These are phyloP conservation scores for Candida sojae DNA, from an alignment of 1,139 yeast species.

Conservation along the genomic window DNA sequence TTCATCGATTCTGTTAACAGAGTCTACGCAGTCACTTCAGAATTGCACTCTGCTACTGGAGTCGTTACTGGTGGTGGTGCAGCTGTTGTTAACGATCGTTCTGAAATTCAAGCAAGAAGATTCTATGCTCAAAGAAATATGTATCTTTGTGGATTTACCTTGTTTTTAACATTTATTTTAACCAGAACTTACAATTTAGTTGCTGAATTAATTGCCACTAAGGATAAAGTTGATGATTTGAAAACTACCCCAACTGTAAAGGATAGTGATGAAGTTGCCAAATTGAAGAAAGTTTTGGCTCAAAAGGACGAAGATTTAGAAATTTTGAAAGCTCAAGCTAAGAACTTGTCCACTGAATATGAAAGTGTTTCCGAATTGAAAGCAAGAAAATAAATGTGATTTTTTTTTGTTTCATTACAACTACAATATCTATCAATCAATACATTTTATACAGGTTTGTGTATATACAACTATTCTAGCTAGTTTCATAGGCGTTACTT, in stretches of 20 bases:
- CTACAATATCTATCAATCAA: too few species aligned
- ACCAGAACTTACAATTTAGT: slow-evolving; percentile 86
- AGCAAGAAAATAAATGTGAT: slow-evolving; percentile 9
- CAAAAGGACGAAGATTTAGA: slow-evolving; percentile 65
- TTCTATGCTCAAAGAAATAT: slow-evolving; percentile 96
- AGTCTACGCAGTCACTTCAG: slow-evolving; percentile 70
- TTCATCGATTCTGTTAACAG: slow-evolving; percentile 90
- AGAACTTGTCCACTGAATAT: slow-evolving; percentile 66
- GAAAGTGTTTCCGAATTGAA: slow-evolving; percentile 22
- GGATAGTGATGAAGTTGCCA: slow-evolving; percentile 41
- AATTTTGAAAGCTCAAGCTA: slow-evolving; percentile 71
- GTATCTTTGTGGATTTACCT: slow-evolving; percentile 94
- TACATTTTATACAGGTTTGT: too few species aligned
- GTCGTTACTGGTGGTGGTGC: slow-evolving; percentile 13
- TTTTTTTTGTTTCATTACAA: background rate
- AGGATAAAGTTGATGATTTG: slow-evolving; percentile 60
- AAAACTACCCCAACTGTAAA: slow-evolving; percentile 20
- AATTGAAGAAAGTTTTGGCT: slow-evolving; percentile 56
- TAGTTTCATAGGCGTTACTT: slow-evolving; percentile 68
- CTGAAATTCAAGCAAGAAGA: slow-evolving; percentile 85
- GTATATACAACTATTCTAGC: slow-evolving; percentile 1
- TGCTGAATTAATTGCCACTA: slow-evolving; percentile 64
- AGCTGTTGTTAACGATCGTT: slow-evolving; percentile 53
- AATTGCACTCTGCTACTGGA: slow-evolving; percentile 36
- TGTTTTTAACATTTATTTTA: slow-evolving; percentile 83